phyloP scores from a whole-genome alignment of 2,329 filamentous ascomycete species.

The Ramularia collo-cygni region DNA sequence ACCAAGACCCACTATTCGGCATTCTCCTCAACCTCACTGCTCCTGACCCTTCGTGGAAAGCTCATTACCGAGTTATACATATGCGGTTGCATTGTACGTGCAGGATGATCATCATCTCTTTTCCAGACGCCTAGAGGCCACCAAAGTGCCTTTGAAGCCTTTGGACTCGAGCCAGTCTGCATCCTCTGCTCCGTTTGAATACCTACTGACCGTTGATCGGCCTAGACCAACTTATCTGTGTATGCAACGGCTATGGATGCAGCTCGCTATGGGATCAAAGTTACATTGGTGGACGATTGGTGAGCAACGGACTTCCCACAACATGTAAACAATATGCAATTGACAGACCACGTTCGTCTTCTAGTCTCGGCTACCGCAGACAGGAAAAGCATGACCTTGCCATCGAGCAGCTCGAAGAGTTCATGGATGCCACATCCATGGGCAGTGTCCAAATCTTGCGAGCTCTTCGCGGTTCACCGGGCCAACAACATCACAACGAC shows the following conservation, averaged over 20 bases:
- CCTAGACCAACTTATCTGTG: slow-evolving; percentile 82
- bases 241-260: slow-evolving; percentile 90
- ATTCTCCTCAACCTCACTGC: slow-evolving; percentile 65
- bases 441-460: slow-evolving; percentile 44
- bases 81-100: slow-evolving; percentile 75
- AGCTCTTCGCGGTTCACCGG: slow-evolving; percentile 14
- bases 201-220: no score
- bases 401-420: slow-evolving; percentile 62
- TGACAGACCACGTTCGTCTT: no score
- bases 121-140: no score
- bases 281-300: slow-evolving; percentile 78
- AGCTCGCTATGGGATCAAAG: slow-evolving; percentile 76
- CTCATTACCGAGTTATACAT: slow-evolving; percentile 86
- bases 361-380: slow-evolving; percentile 66
- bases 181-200: no score
- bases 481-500: slow-evolving; percentile 7
- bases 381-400: slow-evolving; percentile 63
- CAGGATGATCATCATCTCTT: no score
- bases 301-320: no score
- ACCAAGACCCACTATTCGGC: slow-evolving; percentile 83
- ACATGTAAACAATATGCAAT: no score
- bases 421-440: slow-evolving; percentile 65
- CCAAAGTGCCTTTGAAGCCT: no score
- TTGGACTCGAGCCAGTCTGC: no score
- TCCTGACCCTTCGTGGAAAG: slow-evolving; percentile 72